Conservation (phyloP, 2,329 filamentous ascomycete species). For the Biscogniauxia marginata region DNA sequence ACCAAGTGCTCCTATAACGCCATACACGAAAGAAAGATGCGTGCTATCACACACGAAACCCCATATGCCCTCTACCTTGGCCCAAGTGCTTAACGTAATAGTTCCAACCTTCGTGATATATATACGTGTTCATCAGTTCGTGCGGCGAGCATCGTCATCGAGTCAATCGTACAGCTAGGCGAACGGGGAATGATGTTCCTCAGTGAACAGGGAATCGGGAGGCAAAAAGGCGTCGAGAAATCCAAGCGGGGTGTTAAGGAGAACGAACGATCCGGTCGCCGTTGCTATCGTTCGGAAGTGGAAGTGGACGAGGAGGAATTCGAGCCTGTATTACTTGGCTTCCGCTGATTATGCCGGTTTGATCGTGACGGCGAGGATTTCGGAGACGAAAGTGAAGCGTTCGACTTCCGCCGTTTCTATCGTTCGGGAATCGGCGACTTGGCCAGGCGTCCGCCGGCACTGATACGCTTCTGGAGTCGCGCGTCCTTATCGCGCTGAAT, state of each 20-base stretch:
- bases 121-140: constrained; percentile 20
- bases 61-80: constrained; percentile 16
- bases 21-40: constrained; percentile 11
- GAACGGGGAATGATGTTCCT: constrained; percentile 13
- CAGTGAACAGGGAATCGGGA: constrained; percentile 23
- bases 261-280: constrained; percentile 31
- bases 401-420: constrained; percentile 36
- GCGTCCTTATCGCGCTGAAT: constrained; percentile 61
- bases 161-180: constrained; percentile 19
- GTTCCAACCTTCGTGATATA: constrained; percentile 15
- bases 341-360: constrained; percentile 21
- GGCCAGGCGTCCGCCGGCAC: constrained; percentile 71
- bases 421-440: constrained; percentile 61
- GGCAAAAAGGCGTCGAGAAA: constrained; percentile 26
- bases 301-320: constrained; percentile 28
- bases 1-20: constrained; percentile 18
- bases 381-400: constrained; percentile 22
- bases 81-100: constrained; percentile 11
- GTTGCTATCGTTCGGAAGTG: constrained; percentile 32
- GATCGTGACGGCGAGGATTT: constrained; percentile 17
- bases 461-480: constrained; percentile 74
- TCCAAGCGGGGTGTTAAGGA: constrained; percentile 29
- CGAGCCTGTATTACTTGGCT: constrained; percentile 22
- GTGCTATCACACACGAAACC: constrained; percentile 10
- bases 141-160: constrained; percentile 14